Evolutionary conservation across 768 basidiomycete genomes (phyloP), one percentile per base, ranked within the genome.

Genomic region (Baorangia bicolor): DNA sequence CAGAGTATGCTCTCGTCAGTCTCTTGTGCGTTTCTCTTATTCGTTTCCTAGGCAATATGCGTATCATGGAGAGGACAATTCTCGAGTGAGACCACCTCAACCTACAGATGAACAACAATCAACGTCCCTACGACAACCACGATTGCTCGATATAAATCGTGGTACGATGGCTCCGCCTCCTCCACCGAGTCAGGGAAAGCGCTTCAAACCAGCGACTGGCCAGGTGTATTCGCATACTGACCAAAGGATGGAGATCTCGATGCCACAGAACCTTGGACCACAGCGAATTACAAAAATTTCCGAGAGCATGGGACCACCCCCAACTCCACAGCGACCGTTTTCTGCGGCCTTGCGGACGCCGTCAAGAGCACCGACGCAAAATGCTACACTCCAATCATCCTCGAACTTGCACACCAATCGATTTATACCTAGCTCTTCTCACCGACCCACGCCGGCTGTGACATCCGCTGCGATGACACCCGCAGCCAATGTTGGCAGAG

Each of bases 41-140:
- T 27, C n/a, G n/a, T 41, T 49, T 25, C 49, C 61, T 49, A 92
- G 90, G 56, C 82, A 87, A 69, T 92, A 84, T 66, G 81, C 82
- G n/a, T 91, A 87, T 67, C 73, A 68, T 5, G 79, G 80, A 23
- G 77, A 80, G 23, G 74, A 76, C 20, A 76, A 74, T 33, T 68
- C 77, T 40, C 80, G 77, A 54, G 68, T 65, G 49, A 75, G 75
- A 34, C 61, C 70, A 3, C 74, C 75, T 18, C 70, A 68, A 33
- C 64, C 77, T 21, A 70, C 79, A 16, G 75, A 78, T 61, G 68
- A 68, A 51, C 85, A 83, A 61, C 59, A 45, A 31, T 59, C 71
- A 18, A 68, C 74, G 8, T 75, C 79, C 3, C 63, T 70, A n/a
- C 65, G 69, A 25, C 77, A 78, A 49, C 70, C 77, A 41, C 73